Evolutionary conservation across 768 basidiomycete species (phyloP).

Genomic region (Pleurotus sapidus): DNA sequence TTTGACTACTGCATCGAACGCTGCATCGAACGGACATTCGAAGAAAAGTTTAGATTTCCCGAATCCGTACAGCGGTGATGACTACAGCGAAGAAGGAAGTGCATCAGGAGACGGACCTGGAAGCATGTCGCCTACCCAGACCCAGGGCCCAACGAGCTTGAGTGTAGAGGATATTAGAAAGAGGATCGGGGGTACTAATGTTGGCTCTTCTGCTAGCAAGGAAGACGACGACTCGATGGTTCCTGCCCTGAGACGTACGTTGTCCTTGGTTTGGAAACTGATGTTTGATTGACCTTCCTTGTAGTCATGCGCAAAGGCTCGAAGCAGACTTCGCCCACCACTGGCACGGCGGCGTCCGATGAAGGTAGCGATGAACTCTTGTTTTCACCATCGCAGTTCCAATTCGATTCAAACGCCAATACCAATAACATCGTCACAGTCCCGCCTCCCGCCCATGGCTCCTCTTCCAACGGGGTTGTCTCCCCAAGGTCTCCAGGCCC

Average conservation of each 20-base stretch:
- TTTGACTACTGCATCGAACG: constrained; percentile 1
- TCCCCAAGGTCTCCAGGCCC: constrained; percentile 5
- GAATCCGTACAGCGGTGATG: constrained; percentile 5
- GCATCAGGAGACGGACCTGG: constrained; percentile 13
- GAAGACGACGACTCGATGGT: constrained; percentile 50
- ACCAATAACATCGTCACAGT: not conserved
- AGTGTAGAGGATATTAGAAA: constrained; percentile 59
- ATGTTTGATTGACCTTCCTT: constrained; percentile 1
- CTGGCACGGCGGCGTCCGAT: constrained; percentile 2
- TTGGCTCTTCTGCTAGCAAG: constrained; percentile 14
- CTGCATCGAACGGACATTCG: constrained; percentile 1
- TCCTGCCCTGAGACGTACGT: constrained; percentile 68
- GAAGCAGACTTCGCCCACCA: constrained; percentile 3
- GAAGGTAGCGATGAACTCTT: constrained; percentile 7
- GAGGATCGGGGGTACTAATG: constrained; percentile 29
- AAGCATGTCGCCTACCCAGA: constrained; percentile 34
- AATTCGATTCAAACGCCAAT: not conserved
- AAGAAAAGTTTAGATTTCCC: not conserved
- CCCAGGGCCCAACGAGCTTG: constrained; percentile 37
- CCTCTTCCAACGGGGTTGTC: constrained; percentile 13
- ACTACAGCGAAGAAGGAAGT: constrained; percentile 8
- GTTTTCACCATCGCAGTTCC: constrained; percentile 1
- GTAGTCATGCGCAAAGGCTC: constrained; percentile 72
- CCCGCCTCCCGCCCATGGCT: constrained; percentile 13
- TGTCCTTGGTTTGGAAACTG: not conserved